Conservation (phyloP, 352 stramenopile species). For the Thalassiosira hispida region DNA sequence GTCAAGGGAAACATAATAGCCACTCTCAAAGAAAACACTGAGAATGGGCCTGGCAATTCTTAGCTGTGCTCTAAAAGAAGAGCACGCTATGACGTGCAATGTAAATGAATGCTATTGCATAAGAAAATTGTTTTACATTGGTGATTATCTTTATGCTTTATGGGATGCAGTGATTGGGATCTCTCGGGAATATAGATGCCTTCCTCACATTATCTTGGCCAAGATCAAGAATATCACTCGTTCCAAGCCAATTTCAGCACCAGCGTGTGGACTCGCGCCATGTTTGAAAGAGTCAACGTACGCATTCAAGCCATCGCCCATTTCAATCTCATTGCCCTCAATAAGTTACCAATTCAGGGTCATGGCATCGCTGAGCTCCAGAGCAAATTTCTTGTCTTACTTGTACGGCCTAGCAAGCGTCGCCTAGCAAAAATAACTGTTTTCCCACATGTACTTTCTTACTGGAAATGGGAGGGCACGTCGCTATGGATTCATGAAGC, state of each 20-base stretch:
- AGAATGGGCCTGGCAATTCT: neutral
- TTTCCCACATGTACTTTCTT: too few relatives aligned
- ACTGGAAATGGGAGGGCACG: too few relatives aligned
- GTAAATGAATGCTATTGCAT: neutral
- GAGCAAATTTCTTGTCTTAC: constrained; percentile 99
- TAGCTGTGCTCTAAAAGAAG: too few relatives aligned
- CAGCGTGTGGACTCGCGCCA: constrained; percentile 95
- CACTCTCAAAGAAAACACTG: neutral
- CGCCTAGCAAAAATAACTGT: too few relatives aligned
- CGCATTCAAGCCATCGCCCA: constrained; percentile 65
- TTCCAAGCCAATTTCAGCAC: constrained; percentile 97
- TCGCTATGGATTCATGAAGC: too few relatives aligned
- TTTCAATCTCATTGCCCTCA: constrained; percentile 75
- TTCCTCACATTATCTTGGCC: constrained; percentile 99
- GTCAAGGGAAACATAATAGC: neutral
- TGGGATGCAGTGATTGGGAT: constrained; percentile 89
- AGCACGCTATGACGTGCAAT: too few relatives aligned
- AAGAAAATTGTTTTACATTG: neutral
- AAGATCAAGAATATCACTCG: constrained; percentile 98
- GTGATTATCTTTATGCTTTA: constrained; percentile 55
- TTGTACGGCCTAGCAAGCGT: too few relatives aligned
- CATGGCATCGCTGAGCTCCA: constrained; percentile 98
- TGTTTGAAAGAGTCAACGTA: constrained; percentile 99
- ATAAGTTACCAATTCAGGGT: constrained; percentile 92
- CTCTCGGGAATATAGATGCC: constrained; percentile 98